Evolutionary conservation across 345 rosid species (phyloP).

Genomic region (Noccaea caerulescens): DNA sequence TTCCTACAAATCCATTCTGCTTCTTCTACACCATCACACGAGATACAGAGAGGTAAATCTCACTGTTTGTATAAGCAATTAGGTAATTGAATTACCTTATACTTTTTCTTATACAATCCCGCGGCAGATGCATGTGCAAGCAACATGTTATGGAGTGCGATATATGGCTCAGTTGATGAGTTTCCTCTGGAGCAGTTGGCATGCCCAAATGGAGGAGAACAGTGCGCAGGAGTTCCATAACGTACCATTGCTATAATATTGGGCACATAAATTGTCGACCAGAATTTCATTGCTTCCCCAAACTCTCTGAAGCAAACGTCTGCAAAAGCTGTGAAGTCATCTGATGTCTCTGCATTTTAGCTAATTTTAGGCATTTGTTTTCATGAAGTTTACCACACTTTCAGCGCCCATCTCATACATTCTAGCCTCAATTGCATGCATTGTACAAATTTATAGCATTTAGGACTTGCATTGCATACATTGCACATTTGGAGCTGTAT

Average conservation of each 20-base stretch:
- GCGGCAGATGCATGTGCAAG: conserved; percentile 68
- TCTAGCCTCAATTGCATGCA: too few relatives aligned
- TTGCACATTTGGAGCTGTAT: too few relatives aligned
- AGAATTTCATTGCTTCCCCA: conserved; percentile 58
- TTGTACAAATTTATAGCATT: too few relatives aligned
- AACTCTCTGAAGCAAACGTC: conserved; percentile 74
- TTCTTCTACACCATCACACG: conserved; percentile 43
- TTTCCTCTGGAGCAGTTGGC: conserved; percentile 49
- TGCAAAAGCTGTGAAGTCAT: conserved; percentile 60
- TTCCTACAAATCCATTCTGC: conserved; percentile 53
- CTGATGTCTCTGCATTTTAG: too few relatives aligned
- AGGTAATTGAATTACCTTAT: too few relatives aligned
- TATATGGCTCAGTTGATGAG: conserved; percentile 70
- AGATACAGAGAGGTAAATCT: too few relatives aligned
- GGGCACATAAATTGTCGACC: conserved; percentile 77
- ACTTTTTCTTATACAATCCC: conserved; percentile 53
- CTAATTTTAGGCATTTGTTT: too few relatives aligned
- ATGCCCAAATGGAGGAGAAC: conserved; percentile 42
- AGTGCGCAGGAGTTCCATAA: conserved; percentile 47
- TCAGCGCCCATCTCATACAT: too few relatives aligned
- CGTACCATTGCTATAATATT: conserved; percentile 48
- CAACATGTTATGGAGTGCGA: conserved; percentile 59
- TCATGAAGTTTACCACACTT: too few relatives aligned
- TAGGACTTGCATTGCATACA: too few relatives aligned
- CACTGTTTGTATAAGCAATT: not conserved